Base-by-base conservation (phyloP, 345 rosid species). In the Eucalyptus polyanthemos region DNA sequence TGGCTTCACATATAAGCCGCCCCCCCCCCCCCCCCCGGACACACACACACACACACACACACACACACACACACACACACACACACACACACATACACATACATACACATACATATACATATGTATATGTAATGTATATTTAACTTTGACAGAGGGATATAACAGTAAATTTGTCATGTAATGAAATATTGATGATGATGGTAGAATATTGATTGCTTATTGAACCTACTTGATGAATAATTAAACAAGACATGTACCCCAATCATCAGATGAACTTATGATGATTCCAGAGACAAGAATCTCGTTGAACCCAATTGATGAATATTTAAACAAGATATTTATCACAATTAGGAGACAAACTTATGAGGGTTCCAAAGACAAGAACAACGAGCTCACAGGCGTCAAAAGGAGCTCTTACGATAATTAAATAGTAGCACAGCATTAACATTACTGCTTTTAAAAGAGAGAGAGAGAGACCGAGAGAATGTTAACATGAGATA, bases 61-160 rank as follows among this genome's bases (percentile, higher is more conserved):
- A 50, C 4, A n/a, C n/a, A n/a, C n/a, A n/a, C n/a, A n/a, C n/a
- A 51, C 1, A 51, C 1, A 51, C 0, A 25, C 0, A 24, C 3
- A 25, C 34, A 34, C 34, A 34, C 34, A 34, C 34, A 34, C 6
- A 24, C 19, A 50, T 3, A 50, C 7, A 14, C 9, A 51, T 0
- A 50, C 8, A 51, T 8, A 51, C 1, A 51, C 0, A 25, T 3
- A 24, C 3, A 25, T 5, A 60, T 27, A 25, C 4, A 5, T 25
- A 58, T 67, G 9, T 15, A 15, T 15, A 16, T 16, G 1, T 8
- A 19, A 16, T 17, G 2, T 9, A 19, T 31, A 10, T 16, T 24
- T 69, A 5, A 72, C 45, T 31, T 16, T 67, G 44, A 8, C 42
- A 69, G 19, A 69, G 37, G 5, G 22, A 15, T 31, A 69, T 69